A percentile compares a stretch with the other conserved stretches of the same genome.
Evolutionary conservation across 140 eudicot genomes (phyloP).

Genomic region (Flaveria floridana): DNA sequence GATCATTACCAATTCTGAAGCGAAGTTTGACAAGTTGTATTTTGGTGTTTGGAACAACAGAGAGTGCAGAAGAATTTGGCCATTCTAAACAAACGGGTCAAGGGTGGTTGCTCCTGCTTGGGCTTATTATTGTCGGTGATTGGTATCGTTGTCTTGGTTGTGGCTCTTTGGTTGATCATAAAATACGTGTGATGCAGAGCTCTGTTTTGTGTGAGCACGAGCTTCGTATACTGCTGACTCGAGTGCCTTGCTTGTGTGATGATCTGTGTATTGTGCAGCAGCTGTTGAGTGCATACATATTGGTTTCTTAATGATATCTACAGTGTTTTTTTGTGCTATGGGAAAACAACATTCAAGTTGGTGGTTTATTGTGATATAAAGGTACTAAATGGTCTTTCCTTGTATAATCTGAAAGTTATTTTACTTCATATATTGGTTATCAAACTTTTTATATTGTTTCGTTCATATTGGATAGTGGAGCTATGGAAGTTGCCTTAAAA

Average conservation of each 20-base stretch:
- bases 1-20: neutral
- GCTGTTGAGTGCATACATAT: constrained; percentile 25
- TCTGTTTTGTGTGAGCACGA: constrained; percentile 18
- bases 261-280: constrained; percentile 20
- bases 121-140: constrained; percentile 60
- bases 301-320: constrained; percentile 18
- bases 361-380: neutral
- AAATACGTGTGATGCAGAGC: constrained; percentile 56
- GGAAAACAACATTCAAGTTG: constrained; percentile 16
- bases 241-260: constrained; percentile 34
- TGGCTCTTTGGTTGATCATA: constrained; percentile 55
- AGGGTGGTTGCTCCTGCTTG: constrained; percentile 88
- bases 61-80: constrained; percentile 76
- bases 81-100: constrained; percentile 71
- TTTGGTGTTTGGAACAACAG: constrained; percentile 38
- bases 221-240: constrained; percentile 24
- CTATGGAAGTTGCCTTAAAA: no score
- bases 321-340: constrained; percentile 20
- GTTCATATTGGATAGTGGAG: no score
- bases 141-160: constrained; percentile 52
- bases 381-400: neutral
- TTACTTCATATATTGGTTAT: no score
- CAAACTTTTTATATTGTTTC: no score
- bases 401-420: neutral
- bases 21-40: constrained; percentile 18